Evolutionary conservation across 164 flowering plant genomes (phyloP).

Genomic region (Pachysandra terminalis): DNA sequence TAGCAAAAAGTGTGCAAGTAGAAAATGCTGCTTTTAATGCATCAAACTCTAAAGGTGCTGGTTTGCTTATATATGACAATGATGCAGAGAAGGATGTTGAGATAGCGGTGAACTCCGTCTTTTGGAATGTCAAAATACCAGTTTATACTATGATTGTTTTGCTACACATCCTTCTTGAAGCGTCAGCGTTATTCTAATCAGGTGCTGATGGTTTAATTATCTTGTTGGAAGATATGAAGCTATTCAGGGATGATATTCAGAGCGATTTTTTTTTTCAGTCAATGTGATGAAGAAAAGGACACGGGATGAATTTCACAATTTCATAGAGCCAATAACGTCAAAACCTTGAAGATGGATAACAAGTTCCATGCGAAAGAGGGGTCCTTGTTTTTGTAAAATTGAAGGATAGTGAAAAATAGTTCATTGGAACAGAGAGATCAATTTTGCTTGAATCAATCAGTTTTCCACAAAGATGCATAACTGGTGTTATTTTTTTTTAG

Average conservation of each 20-base stretch:
- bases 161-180: constrained; percentile 12
- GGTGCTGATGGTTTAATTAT: constrained; percentile 82
- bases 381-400: too few relatives aligned
- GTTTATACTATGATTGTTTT: constrained; percentile 40
- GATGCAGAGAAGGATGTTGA: constrained; percentile 25
- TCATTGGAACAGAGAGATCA: too few relatives aligned
- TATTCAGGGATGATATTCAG: constrained; percentile 37
- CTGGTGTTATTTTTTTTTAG: too few relatives aligned
- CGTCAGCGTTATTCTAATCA: constrained; percentile 36
- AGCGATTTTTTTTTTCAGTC: neutral
- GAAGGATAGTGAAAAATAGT: too few relatives aligned
- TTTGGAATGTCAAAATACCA: constrained; percentile 63
- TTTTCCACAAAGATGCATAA: too few relatives aligned
- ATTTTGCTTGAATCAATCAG: too few relatives aligned
- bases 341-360: constrained; percentile 20
- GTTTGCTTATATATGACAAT: constrained; percentile 54
- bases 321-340: constrained; percentile 14
- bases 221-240: constrained; percentile 47
- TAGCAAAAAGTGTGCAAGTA: constrained; percentile 64
- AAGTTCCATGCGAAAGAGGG: constrained; percentile 15
- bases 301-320: constrained; percentile 21
- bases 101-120: constrained; percentile 24
- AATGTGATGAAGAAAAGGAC: constrained; percentile 15
- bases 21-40: constrained; percentile 59
- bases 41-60: constrained; percentile 85